Percentiles rank a stretch among this genome's conserved stretches.
Evolutionary conservation across 1,284 basidiomycete genomes (phyloP).

Genomic region (Psilocybe mexicana): DNA sequence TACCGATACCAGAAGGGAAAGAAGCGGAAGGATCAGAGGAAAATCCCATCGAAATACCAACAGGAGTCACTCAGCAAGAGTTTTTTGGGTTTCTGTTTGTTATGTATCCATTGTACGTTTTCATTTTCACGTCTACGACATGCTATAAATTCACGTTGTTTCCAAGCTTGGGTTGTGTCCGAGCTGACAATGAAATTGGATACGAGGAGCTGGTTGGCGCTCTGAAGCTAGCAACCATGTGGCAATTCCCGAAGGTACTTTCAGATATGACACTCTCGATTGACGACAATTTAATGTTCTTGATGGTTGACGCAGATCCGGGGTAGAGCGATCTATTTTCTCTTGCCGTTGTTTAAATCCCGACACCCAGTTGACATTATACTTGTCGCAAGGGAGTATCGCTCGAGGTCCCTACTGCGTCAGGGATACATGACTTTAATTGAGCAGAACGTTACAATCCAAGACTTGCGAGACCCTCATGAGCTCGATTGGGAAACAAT

Average conservation of each 20-base stretch:
- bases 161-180: background rate
- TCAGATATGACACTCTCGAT: too few relatives aligned
- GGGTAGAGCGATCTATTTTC: background rate
- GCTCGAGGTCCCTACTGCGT: background rate
- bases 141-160: background rate
- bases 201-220: conserved; percentile 1
- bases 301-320: background rate
- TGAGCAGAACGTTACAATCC: background rate
- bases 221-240: conserved; percentile 1
- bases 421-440: background rate
- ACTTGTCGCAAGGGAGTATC: background rate
- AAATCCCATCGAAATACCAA: background rate
- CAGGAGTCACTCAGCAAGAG: background rate
- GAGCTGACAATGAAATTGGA: background rate
- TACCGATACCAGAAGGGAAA: background rate
- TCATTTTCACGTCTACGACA: background rate
- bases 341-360: background rate
- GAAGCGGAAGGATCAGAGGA: background rate
- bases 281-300: too few relatives aligned
- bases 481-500: background rate
- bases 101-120: background rate
- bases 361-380: background rate
- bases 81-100: background rate
- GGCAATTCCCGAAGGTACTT: background rate
- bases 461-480: background rate